phyloP scores from a whole-genome alignment of 2,329 filamentous ascomycete species.

The Sporothrix mexicana region DNA sequence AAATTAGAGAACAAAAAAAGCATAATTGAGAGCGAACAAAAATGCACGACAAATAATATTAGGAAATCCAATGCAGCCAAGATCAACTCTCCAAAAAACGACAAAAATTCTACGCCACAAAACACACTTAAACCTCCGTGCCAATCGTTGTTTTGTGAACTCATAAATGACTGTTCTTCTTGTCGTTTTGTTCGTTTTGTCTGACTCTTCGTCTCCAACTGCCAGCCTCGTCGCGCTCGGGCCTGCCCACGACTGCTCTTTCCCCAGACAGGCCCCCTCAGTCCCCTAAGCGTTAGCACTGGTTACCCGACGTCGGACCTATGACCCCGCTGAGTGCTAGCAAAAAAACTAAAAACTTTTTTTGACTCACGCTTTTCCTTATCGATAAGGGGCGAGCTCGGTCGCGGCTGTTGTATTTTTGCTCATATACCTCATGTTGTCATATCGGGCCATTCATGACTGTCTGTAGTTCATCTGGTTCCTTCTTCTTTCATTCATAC shows the following conservation, averaged over 20 bases:
- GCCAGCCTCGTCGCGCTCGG: slow-evolving; percentile 22
- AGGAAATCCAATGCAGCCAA: background rate
- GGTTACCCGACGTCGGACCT: slow-evolving; percentile 33
- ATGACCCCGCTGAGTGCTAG: slow-evolving; percentile 26
- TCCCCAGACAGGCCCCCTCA: slow-evolving; percentile 17
- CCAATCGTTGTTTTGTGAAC: background rate
- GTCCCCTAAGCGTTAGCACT: slow-evolving; percentile 7
- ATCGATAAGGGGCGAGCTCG: slow-evolving; percentile 31
- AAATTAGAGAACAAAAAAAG: background rate
- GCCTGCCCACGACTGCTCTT: slow-evolving; percentile 11
- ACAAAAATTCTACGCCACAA: background rate
- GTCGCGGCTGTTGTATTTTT: slow-evolving; percentile 13
- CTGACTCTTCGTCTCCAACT: background rate
- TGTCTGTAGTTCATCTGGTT: background rate
- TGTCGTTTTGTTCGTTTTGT: too few species aligned
- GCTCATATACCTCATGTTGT: slow-evolving; percentile 17
- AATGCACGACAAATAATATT: background rate
- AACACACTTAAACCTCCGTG: background rate
- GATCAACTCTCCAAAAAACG: background rate
- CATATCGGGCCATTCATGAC: background rate
- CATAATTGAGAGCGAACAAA: background rate
- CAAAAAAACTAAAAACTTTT: slow-evolving; percentile 22
- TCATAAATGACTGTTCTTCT: background rate
- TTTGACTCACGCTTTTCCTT: slow-evolving; percentile 33
- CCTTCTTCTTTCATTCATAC: background rate